Percentiles rank a stretch among this genome's conserved stretches.
phyloP scores from a whole-genome alignment of 163 green algal species.

The Prototheca wickerhamii region DNA sequence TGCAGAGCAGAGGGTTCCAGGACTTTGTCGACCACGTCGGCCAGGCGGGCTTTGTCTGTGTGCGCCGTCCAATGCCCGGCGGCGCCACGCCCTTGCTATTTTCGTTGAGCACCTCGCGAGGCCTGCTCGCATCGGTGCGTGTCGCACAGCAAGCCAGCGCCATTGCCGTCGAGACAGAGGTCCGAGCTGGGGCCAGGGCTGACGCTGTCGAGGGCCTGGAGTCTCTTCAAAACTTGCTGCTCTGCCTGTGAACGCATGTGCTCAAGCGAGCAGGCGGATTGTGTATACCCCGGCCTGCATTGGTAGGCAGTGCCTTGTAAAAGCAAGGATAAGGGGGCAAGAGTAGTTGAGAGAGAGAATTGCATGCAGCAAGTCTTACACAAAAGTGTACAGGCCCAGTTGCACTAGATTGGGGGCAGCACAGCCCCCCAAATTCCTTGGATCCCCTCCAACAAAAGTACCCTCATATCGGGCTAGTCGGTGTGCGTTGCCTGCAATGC shows the following conservation, averaged over 20 bases:
- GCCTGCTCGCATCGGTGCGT: neutral
- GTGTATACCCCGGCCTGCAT: neutral
- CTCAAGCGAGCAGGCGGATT: neutral
- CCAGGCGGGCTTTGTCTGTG: slow-evolving; percentile 14
- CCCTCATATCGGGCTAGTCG: no score
- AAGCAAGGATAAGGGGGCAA: no score
- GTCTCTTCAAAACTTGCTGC: neutral
- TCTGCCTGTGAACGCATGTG: neutral
- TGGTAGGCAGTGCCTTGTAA: no score
- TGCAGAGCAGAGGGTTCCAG: slow-evolving; percentile 52
- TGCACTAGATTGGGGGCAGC: no score
- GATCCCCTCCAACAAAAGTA: no score
- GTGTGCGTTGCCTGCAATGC: no score
- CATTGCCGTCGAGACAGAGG: neutral
- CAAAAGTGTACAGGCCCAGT: no score
- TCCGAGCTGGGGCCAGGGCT: neutral
- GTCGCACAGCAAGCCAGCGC: neutral
- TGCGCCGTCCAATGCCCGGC: neutral
- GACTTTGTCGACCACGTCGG: slow-evolving; percentile 59
- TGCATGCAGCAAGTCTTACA: no score
- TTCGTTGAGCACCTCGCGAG: neutral
- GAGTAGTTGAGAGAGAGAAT: no score
- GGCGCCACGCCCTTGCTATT: neutral
- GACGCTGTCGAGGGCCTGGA: neutral
- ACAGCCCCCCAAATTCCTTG: no score